Conservation (phyloP, 2,329 filamentous ascomycete species). For the Elsinoe necatrix region DNA sequence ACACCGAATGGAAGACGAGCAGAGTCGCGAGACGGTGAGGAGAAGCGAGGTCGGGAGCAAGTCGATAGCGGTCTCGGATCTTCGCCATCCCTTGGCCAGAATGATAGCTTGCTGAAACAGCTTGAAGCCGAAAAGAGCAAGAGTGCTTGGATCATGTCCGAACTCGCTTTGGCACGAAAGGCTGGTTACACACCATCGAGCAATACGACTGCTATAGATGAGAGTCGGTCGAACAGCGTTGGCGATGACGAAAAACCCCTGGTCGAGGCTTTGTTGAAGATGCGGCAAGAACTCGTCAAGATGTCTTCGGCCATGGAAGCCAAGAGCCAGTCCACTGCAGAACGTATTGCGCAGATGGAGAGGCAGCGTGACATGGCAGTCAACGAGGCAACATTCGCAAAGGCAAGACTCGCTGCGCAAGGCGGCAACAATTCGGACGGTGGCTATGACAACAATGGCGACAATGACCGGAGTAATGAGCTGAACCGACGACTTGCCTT, state of each 20-base stretch:
- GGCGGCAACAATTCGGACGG: slow-evolving; percentile 45
- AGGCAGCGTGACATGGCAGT: slow-evolving; percentile 92
- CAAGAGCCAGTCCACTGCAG: slow-evolving; percentile 76
- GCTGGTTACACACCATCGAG: slow-evolving; percentile 67
- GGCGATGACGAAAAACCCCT: slow-evolving; percentile 86
- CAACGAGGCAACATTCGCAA: slow-evolving; percentile 88
- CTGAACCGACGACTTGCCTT: slow-evolving; percentile 75
- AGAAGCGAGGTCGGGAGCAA: slow-evolving; percentile 3
- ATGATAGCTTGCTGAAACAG: slow-evolving; percentile 73
- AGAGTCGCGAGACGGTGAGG: slow-evolving; percentile 10
- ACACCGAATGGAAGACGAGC: neutral
- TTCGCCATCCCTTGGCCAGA: slow-evolving; percentile 55
- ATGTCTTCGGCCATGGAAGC: slow-evolving; percentile 85
- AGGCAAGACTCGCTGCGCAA: slow-evolving; percentile 81
- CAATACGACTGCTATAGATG: slow-evolving; percentile 65
- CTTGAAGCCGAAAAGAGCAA: slow-evolving; percentile 74
- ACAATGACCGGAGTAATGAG: slow-evolving; percentile 62
- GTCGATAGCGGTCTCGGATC: slow-evolving; percentile 45
- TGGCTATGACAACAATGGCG: slow-evolving; percentile 51
- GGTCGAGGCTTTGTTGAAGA: slow-evolving; percentile 82
- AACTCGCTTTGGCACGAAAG: slow-evolving; percentile 84
- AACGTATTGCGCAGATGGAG: slow-evolving; percentile 86
- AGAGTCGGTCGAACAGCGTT: slow-evolving; percentile 67
- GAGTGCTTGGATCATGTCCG: slow-evolving; percentile 95
- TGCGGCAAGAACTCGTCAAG: slow-evolving; percentile 80